Conservation (phyloP, 75 land plant species). For the Chamaecyparis obtusa region DNA sequence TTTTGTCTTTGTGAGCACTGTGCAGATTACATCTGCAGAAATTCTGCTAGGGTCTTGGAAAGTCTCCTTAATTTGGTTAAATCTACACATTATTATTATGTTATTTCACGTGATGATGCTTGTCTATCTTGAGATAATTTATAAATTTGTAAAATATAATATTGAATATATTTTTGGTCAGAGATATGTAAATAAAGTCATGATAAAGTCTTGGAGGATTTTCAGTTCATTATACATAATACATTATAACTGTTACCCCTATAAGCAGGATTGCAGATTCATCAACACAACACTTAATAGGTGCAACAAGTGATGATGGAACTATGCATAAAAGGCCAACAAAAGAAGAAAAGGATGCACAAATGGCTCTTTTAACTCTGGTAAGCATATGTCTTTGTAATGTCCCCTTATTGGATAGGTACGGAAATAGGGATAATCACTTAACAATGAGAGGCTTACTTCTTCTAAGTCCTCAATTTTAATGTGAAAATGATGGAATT, state of each 20-base stretch:
- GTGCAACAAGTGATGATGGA: neutral
- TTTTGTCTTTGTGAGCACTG: too few relatives aligned
- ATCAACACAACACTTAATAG: neutral
- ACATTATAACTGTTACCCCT: neutral
- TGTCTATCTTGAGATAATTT: neutral
- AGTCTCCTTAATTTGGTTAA: neutral
- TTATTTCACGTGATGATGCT: neutral
- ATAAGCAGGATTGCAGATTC: neutral
- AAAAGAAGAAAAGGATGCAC: neutral
- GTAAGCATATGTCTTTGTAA: neutral
- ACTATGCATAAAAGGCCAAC: neutral
- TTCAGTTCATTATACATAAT: neutral
- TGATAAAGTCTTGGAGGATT: neutral
- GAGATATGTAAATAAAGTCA: neutral
- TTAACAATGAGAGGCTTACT: too few relatives aligned
- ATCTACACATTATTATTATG: neutral
- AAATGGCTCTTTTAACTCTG: constrained; percentile 1
- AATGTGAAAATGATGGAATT: too few relatives aligned
- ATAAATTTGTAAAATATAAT: neutral
- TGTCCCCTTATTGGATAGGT: too few relatives aligned
- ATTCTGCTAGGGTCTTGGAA: too few relatives aligned
- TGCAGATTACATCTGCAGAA: too few relatives aligned
- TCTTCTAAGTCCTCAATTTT: too few relatives aligned
- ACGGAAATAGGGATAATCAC: too few relatives aligned
- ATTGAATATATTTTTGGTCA: neutral